Base-by-base conservation (phyloP, 116 monocot genomes). In the Phalaenopsis hybrid region DNA sequence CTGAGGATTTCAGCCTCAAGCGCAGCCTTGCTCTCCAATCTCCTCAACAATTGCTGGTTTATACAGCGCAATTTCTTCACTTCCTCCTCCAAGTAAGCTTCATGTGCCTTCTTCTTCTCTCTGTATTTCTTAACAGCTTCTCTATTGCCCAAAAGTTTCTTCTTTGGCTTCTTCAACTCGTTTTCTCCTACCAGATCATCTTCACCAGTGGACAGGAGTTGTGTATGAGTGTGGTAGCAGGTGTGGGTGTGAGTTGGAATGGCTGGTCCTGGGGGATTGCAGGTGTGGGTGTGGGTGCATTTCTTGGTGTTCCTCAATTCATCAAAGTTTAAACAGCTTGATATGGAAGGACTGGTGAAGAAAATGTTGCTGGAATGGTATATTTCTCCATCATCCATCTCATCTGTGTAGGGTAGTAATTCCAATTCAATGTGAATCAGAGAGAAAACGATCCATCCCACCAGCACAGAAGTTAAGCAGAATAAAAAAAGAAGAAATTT, bases 211-310 rank as follows among this genome's bases (percentile, higher is more conserved):
- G 85, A 44, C 6, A 91, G 73, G 2, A 91, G 85, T 77, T 83
- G 86, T 25, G 90, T 91, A 61, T 92, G 94, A 9, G 92, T 89
- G 85, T 94, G 96, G 79, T 88, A 89, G 76, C 93, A 93, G 44
- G 87, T 93, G 69, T 92, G 93, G 41, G 94, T 88, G 82, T 94
- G 96, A 15, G 86, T 16, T 6, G 89, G 78, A 0, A 81, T 81
- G 8, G 89, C 79, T 0, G 92, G 92, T 0, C 94, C 96, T 0
- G 96, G 96, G 17, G 92, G 92, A 44, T 94, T 96, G 88, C 96
- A 96, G 10, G 88, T 92, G 83, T 94, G 96, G 41, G 96, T 94
- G 88, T 96, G 96, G 28, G 91, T 92, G 87, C 96, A 96, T 61
- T 91, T 85, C 45, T 58, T 83, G 4, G 59, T 82, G 74, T 84